phyloP scores from a whole-genome alignment of 805 yeast species.

The Yarrowia sp. region DNA sequence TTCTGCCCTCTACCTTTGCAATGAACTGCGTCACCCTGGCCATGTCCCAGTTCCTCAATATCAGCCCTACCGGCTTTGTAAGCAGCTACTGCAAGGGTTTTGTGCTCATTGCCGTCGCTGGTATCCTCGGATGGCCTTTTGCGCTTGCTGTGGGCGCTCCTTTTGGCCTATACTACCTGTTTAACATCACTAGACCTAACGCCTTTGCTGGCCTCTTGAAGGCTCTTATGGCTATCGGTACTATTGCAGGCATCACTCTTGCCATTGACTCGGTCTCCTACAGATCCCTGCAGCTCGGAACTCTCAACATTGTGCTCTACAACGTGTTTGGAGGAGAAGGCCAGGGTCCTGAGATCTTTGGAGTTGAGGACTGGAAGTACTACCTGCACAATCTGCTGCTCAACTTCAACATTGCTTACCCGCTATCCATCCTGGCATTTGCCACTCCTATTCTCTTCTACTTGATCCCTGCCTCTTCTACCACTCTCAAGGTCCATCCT shows the following conservation, averaged over 20 bases:
- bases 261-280: constrained; percentile 63
- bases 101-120: constrained; percentile 65
- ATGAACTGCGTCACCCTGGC: constrained; percentile 55
- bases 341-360: constrained; percentile 90
- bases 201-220: constrained; percentile 38
- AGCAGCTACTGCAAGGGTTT: constrained; percentile 41
- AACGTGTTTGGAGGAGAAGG: constrained; percentile 76
- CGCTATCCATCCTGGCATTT: constrained; percentile 42
- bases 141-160: constrained; percentile 70
- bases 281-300: constrained; percentile 67
- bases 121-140: constrained; percentile 92
- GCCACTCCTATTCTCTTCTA: constrained; percentile 10
- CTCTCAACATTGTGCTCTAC: constrained; percentile 81
- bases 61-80: constrained; percentile 14
- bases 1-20: constrained; percentile 83
- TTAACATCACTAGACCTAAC: constrained; percentile 41
- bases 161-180: constrained; percentile 53
- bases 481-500: constrained; percentile 37
- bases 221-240: constrained; percentile 42
- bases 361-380: constrained; percentile 78
- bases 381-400: constrained; percentile 71
- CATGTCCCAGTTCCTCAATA: constrained; percentile 44
- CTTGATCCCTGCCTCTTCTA: constrained; percentile 5
- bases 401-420: constrained; percentile 68
- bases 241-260: constrained; percentile 46